Evolutionary conservation across 306 rosid genomes (phyloP), one percentile per base, ranked within the genome.

Genomic region (Sphenostylis stenocarpa): DNA sequence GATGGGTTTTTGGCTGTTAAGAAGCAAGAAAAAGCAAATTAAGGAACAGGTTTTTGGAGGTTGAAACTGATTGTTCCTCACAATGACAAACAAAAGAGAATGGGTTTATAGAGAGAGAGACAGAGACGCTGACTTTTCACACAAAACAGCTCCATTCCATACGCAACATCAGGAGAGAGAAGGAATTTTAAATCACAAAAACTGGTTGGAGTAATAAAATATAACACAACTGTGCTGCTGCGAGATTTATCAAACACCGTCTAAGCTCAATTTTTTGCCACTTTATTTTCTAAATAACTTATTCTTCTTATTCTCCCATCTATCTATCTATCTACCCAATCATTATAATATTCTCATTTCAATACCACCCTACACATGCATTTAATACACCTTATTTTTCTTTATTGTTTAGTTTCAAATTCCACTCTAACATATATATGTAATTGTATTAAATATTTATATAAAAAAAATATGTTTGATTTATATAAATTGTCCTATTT

Each of bases 61-160:
- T 80, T 78, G 85, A 62, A 81, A 77, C 55, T 73, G 64, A 79
- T 81, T 68, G 73, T 81, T 80, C 72, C 70, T 77, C 82, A 69
- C 82, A 77, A 69, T 70, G 76, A 77, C 81, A 79, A 81, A 81
- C 55, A 82, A 68, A 77, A 80, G 77, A 66, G 80, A 60, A 58
- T 34, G 80, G 80, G 88, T 62, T 79, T 64, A 72, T 75, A 86
- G 77, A 63, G 13, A 84, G 72, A 70, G 73, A 81, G 62, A 64
- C 69, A 80, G 73, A 81, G 94, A 82, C 91, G 96, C 94, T 94
- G 98, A 91, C 98, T 90, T 94, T 87, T 79, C 85, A 87, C 82
- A 85, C 88, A 82, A 73, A 84, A 80, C 78, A 86, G 83, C 88
- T 86, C 85, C 85, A 67, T 89, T 86, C 68, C 79, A 88, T 78